phyloP scores from a whole-genome alignment of 176 grass and related monocot species.

The Zizania latifolia region DNA sequence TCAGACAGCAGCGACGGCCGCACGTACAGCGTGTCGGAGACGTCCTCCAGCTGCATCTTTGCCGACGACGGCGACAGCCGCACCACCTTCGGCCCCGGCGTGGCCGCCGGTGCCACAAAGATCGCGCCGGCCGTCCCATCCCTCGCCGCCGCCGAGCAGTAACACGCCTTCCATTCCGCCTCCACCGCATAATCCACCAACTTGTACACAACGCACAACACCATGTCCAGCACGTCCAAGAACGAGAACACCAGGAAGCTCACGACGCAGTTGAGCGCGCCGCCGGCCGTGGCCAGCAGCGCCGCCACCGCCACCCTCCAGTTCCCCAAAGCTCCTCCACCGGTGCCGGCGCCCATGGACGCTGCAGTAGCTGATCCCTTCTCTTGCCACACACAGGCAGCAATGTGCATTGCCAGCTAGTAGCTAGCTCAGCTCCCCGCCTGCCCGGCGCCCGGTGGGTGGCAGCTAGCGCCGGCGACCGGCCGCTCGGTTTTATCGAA shows the following conservation, averaged over 20 bases:
- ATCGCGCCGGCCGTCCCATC: not conserved
- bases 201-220: constrained; percentile 91
- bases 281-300: too few species aligned
- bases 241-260: constrained; percentile 93
- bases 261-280: constrained; percentile 51
- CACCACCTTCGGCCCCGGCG: constrained; percentile 63
- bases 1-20: constrained; percentile 63
- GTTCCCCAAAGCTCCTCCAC: too few species aligned
- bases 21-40: constrained; percentile 89
- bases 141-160: constrained; percentile 47
- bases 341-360: too few species aligned
- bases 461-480: too few species aligned
- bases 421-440: too few species aligned
- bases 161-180: constrained; percentile 91
- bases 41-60: constrained; percentile 90
- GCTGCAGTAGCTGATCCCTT: too few species aligned
- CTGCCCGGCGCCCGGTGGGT: not conserved
- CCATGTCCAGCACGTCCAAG: constrained; percentile 74
- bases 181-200: constrained; percentile 75
- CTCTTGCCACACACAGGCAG: too few species aligned
- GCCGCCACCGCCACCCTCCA: too few species aligned
- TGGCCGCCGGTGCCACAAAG: constrained; percentile 1
- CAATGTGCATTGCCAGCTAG: too few species aligned
- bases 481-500: too few species aligned
- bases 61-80: constrained; percentile 45